A percentile compares a stretch with the other conserved stretches of the same genome.
These are phyloP conservation scores for Cucumis melo DNA, from an alignment of 306 rosid species.

Conservation along the genomic window DNA sequence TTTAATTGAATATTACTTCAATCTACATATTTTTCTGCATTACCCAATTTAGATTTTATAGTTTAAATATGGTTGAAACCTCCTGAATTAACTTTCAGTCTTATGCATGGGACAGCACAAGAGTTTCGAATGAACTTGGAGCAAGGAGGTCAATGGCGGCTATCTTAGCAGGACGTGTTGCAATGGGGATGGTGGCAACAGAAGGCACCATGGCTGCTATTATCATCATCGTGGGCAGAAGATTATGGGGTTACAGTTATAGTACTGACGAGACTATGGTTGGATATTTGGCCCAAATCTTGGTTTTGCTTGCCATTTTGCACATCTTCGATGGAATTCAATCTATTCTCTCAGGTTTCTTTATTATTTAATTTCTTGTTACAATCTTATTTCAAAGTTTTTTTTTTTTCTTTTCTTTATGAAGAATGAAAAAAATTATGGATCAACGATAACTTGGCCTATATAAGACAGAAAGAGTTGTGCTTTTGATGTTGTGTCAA, in stretches of 20 bases:
- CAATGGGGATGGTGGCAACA: constrained; percentile 13
- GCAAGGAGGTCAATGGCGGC: constrained; percentile 22
- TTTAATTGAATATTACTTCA: no score
- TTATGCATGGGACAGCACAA: constrained; percentile 12
- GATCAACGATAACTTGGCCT: no score
- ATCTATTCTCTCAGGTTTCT: constrained; percentile 23
- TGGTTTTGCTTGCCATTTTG: constrained; percentile 19
- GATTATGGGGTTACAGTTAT: constrained; percentile 32
- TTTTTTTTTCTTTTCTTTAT: no score
- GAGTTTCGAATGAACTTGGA: constrained; percentile 37
- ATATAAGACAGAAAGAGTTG: no score
- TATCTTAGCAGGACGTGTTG: constrained; percentile 14
- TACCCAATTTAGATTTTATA: no score
- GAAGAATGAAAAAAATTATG: no score
- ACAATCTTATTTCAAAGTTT: no score
- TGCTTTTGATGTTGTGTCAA: no score
- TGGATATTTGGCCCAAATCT: constrained; percentile 21
- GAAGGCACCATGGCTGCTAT: constrained; percentile 16
- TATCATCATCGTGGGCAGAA: constrained; percentile 18
- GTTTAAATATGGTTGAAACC: no score
- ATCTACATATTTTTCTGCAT: no score
- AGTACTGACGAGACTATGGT: constrained; percentile 25
- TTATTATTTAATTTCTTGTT: not conserved
- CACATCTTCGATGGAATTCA: constrained; percentile 36
- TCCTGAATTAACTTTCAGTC: no score